Percentiles rank a stretch among this genome's conserved stretches.
These are phyloP conservation scores for Penicillium coprophilum DNA, from an alignment of 495 filamentous ascomycete genomes.

Conservation along the genomic window DNA sequence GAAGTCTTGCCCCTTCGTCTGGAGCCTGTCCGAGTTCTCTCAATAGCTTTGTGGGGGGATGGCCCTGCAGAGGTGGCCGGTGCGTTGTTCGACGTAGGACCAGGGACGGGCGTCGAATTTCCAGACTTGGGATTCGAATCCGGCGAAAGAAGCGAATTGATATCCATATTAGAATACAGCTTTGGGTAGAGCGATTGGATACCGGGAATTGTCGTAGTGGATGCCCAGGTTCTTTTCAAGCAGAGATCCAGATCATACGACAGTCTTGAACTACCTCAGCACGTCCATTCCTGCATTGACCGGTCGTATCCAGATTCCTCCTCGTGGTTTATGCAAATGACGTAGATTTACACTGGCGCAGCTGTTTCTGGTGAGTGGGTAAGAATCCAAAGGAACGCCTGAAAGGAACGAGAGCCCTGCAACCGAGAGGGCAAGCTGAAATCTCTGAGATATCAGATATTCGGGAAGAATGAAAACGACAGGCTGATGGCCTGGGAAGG, in stretches of 20 bases:
- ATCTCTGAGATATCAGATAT: background rate
- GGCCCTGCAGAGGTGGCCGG: conserved; percentile 29
- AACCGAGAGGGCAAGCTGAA: conserved; percentile 4
- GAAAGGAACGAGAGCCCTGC: conserved; percentile 4
- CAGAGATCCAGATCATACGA: conserved; percentile 37
- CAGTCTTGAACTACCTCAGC: conserved; percentile 37
- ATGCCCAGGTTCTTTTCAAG: conserved; percentile 25
- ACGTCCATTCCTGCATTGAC: conserved; percentile 47
- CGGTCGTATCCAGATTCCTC: conserved; percentile 24
- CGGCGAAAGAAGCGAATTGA: conserved; percentile 70
- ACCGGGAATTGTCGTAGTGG: conserved; percentile 12
- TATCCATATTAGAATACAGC: conserved; percentile 58
- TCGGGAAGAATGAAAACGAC: conserved; percentile 17
- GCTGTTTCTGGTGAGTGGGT: background rate
- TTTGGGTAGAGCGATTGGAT: conserved; percentile 5
- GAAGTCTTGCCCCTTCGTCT: conserved; percentile 39
- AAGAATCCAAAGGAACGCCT: conserved; percentile 1
- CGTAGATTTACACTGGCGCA: conserved; percentile 11
- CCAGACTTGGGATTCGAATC: conserved; percentile 56
- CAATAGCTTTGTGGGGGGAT: conserved; percentile 37
- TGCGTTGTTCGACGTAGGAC: conserved; percentile 33
- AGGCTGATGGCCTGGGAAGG: conserved; percentile 26
- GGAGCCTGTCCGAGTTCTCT: conserved; percentile 35
- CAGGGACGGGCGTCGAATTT: conserved; percentile 41
- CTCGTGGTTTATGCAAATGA: conserved; percentile 14